Percentiles rank a stretch among this genome's conserved stretches.
phyloP scores from a whole-genome alignment of 164 flowering plant genomes.

The Nymphaea colorata region DNA sequence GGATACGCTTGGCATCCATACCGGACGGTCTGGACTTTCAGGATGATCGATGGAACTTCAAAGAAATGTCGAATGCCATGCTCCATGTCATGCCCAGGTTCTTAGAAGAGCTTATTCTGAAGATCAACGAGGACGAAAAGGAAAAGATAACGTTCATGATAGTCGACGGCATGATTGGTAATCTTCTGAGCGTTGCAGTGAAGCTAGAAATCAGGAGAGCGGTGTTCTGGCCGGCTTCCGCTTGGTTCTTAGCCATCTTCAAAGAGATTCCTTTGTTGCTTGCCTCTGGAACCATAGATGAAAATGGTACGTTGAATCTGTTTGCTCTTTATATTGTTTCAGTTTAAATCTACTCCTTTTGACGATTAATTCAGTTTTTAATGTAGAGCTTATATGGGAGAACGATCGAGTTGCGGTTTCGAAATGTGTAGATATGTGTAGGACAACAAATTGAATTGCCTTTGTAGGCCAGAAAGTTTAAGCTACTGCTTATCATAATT shows the following conservation, averaged over 20 bases:
- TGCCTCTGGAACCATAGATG: constrained; percentile 15
- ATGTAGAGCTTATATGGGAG: no score
- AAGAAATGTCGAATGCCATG: neutral
- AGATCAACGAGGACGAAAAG: constrained; percentile 5
- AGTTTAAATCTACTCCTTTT: neutral
- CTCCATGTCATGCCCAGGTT: constrained; percentile 13
- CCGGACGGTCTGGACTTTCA: constrained; percentile 22
- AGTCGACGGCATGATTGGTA: neutral
- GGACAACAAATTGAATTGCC: no score
- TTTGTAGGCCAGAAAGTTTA: no score
- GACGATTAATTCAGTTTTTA: no score
- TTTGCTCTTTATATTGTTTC: neutral
- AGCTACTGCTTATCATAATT: no score
- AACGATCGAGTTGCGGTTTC: no score
- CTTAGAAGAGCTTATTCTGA: constrained; percentile 18
- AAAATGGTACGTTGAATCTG: constrained; percentile 2
- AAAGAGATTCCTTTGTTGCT: constrained; percentile 19
- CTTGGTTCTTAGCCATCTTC: constrained; percentile 4
- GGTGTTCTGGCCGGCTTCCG: constrained; percentile 8
- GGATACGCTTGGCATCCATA: constrained; percentile 14
- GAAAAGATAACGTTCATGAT: neutral
- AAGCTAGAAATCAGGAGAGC: constrained; percentile 15
- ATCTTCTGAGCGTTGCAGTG: constrained; percentile 15
- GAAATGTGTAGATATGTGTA: no score
- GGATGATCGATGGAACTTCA: constrained; percentile 14